phyloP scores from a whole-genome alignment of 768 basidiomycete genomes.

The Clitopilus hobsonii region DNA sequence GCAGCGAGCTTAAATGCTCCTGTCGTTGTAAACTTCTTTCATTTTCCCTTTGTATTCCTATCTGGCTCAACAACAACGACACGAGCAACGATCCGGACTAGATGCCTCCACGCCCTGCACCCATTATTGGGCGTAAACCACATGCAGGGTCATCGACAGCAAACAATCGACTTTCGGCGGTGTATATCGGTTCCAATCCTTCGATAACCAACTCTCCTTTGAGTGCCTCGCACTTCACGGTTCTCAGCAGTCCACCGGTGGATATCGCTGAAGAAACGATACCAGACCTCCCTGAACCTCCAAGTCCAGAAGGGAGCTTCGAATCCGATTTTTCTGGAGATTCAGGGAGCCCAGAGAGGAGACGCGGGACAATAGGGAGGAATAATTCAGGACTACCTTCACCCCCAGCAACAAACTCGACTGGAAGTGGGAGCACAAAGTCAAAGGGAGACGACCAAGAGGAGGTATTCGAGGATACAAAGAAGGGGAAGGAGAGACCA shows the following conservation, averaged over 20 bases:
- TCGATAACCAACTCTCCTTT: constrained; percentile 15
- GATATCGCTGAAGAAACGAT: constrained; percentile 29
- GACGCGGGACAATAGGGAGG: background rate
- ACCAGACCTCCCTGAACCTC: constrained; percentile 69
- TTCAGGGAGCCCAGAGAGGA: constrained; percentile 25
- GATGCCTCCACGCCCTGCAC: constrained; percentile 34
- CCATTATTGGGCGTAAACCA: constrained; percentile 21
- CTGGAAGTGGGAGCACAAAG: constrained; percentile 67
- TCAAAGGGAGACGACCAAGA: constrained; percentile 41
- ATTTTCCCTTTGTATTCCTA: background rate
- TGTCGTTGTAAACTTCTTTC: background rate
- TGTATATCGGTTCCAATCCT: constrained; percentile 33
- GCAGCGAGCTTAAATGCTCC: constrained; percentile 3
- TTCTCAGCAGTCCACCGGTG: constrained; percentile 18
- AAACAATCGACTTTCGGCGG: constrained; percentile 33
- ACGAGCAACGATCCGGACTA: constrained; percentile 4
- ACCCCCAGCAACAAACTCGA: constrained; percentile 83
- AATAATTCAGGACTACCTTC: constrained; percentile 64
- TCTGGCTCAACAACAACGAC: constrained; percentile 2
- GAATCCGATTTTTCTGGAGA: constrained; percentile 17
- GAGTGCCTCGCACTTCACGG: constrained; percentile 17
- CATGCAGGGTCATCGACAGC: constrained; percentile 3
- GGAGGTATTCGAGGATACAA: constrained; percentile 18
- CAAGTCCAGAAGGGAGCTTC: constrained; percentile 41
- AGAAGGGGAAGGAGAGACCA: constrained; percentile 27